Conservation (phyloP, 495 filamentous ascomycete species). For the Penicillium cataractarum region DNA sequence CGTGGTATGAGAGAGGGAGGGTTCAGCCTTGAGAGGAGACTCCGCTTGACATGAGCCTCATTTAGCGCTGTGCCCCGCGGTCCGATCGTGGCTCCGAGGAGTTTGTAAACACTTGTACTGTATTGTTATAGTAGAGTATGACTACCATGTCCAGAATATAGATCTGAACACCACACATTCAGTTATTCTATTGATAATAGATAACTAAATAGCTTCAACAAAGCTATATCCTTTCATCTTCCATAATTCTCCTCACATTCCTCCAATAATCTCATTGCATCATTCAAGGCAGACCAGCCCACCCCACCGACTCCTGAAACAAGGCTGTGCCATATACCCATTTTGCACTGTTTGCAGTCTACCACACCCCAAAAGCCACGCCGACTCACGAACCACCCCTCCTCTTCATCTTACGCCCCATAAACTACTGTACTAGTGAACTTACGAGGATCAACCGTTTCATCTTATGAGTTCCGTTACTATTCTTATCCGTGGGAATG, state of each 20-base stretch:
- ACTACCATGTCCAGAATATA: no score
- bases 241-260: not conserved
- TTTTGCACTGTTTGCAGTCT: constrained; percentile 2
- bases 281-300: constrained; percentile 1
- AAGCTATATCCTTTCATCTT: not conserved
- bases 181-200: no score
- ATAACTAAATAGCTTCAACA: no score
- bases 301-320: not conserved
- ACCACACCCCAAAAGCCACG: no score
- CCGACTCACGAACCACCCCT: not conserved
- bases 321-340: constrained; percentile 2
- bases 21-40: constrained; percentile 9
- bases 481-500: constrained; percentile 13
- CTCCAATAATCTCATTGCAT: not conserved
- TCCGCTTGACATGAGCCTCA: constrained; percentile 17
- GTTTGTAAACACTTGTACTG: not conserved
- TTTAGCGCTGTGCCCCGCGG: constrained; percentile 15
- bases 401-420: not conserved
- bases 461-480: not conserved
- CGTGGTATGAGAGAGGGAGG: constrained; percentile 1
- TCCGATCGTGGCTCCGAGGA: not conserved
- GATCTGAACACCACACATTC: no score
- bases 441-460: not conserved
- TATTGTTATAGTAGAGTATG: not conserved
- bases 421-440: not conserved